Evolutionary conservation across 257 asterid genomes (phyloP).

Genomic region (Catharanthus roseus): DNA sequence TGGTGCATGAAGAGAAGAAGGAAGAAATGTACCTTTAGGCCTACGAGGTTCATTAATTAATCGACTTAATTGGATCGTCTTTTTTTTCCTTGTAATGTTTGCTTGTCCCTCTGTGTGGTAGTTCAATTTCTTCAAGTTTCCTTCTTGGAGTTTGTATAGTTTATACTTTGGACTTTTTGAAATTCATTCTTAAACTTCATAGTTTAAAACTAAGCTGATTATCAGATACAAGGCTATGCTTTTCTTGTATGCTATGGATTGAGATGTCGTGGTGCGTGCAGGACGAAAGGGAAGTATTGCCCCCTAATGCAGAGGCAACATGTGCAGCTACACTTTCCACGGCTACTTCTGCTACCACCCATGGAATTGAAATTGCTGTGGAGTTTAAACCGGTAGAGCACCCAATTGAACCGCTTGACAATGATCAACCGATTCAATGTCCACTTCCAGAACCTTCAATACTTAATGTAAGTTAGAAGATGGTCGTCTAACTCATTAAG

Average conservation of each 20-base stretch:
- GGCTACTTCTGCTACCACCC: slow-evolving; percentile 40
- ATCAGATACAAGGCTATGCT: background rate
- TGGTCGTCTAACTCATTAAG: too few relatives aligned
- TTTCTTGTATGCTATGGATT: background rate
- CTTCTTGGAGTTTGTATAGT: background rate
- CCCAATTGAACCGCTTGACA: slow-evolving; percentile 70
- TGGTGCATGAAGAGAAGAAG: too few relatives aligned
- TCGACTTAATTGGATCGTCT: background rate
- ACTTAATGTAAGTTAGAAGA: slow-evolving; percentile 54
- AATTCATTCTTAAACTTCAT: background rate
- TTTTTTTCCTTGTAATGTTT: background rate
- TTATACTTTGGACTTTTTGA: background rate
- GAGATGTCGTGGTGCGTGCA: slow-evolving; percentile 20
- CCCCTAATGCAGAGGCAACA: slow-evolving; percentile 43
- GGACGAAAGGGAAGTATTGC: slow-evolving; percentile 58
- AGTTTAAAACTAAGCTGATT: background rate
- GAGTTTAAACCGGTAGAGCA: slow-evolving; percentile 83
- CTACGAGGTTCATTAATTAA: background rate
- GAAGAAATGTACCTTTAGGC: background rate
- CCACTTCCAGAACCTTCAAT: slow-evolving; percentile 90
- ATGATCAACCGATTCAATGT: slow-evolving; percentile 74
- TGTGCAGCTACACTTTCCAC: slow-evolving; percentile 28
- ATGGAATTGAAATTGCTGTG: slow-evolving; percentile 58
- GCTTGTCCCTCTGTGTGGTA: background rate
- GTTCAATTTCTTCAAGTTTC: background rate